These are phyloP conservation scores for Apodospora peruviana DNA, from an alignment of 495 filamentous ascomycete species.

Conservation along the genomic window DNA sequence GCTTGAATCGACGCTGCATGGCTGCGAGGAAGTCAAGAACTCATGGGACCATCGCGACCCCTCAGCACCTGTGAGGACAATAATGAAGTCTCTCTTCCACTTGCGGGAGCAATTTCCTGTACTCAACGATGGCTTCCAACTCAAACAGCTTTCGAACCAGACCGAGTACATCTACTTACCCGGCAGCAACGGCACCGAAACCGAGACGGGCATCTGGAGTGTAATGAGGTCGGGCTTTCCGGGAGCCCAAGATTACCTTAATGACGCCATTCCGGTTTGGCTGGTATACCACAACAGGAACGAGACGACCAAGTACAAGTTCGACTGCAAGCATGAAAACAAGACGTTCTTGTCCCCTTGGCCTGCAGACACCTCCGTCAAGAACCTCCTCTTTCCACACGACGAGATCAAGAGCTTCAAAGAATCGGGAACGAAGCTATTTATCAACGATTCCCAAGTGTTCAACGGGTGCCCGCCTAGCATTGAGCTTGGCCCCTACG, in stretches of 20 bases:
- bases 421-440: constrained; percentile 15
- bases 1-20: constrained; percentile 45
- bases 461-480: constrained; percentile 50
- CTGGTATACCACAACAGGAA: constrained; percentile 62
- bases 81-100: constrained; percentile 61
- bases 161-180: constrained; percentile 50
- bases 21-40: constrained; percentile 65
- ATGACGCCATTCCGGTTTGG: constrained; percentile 55
- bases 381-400: constrained; percentile 63
- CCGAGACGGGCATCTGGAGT: constrained; percentile 61
- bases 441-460: constrained; percentile 12
- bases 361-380: constrained; percentile 49
- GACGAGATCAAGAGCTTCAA: constrained; percentile 48
- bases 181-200: constrained; percentile 50
- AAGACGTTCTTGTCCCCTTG: constrained; percentile 54
- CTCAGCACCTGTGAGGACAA: constrained; percentile 35
- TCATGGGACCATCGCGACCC: constrained; percentile 56
- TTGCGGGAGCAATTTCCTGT: constrained; percentile 55
- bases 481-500: constrained; percentile 48
- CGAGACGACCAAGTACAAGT: constrained; percentile 49
- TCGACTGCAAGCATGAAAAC: constrained; percentile 45
- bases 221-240: constrained; percentile 8
- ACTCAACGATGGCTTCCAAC: constrained; percentile 57
- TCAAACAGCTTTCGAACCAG: constrained; percentile 56
- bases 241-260: constrained; percentile 57